Evolutionary conservation across 192 early-diverging fungal genomes (phyloP).

Genomic region (Backusella morwellensis): DNA sequence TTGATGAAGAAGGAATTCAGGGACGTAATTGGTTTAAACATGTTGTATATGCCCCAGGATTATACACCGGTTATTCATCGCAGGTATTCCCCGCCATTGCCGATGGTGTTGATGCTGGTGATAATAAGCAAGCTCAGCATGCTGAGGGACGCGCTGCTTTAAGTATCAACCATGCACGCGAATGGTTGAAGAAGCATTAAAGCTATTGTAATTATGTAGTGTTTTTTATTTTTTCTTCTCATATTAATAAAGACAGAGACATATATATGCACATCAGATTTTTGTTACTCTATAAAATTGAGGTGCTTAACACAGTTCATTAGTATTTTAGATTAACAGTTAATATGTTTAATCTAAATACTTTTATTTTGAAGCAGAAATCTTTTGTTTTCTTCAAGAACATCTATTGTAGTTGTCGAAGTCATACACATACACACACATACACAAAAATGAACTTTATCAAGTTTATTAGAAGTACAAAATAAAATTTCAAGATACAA

Average conservation of each 20-base stretch:
- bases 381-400: too few relatives aligned
- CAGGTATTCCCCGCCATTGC: constrained; percentile 54
- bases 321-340: too few relatives aligned
- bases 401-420: too few relatives aligned
- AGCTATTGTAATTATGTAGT: not conserved
- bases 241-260: not conserved
- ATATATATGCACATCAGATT: not conserved
- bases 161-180: constrained; percentile 14
- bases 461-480: not conserved
- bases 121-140: not conserved
- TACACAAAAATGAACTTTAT: not conserved
- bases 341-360: not conserved
- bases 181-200: constrained; percentile 11
- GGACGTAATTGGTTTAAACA: constrained; percentile 63
- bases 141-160: constrained; percentile 16
- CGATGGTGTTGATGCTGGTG: constrained; percentile 36
- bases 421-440: not conserved
- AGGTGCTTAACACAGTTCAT: too few relatives aligned
- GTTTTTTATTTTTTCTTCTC: not conserved
- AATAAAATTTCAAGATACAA: not conserved
- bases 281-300: not conserved
- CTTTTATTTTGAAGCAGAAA: not conserved
- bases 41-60: constrained; percentile 52
- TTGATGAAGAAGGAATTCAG: constrained; percentile 52
- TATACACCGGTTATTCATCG: constrained; percentile 47